Evolutionary conservation across 2,329 filamentous ascomycete species (phyloP), one percentile per base, ranked within the genome.

Genomic region (Phoma herbarum): DNA sequence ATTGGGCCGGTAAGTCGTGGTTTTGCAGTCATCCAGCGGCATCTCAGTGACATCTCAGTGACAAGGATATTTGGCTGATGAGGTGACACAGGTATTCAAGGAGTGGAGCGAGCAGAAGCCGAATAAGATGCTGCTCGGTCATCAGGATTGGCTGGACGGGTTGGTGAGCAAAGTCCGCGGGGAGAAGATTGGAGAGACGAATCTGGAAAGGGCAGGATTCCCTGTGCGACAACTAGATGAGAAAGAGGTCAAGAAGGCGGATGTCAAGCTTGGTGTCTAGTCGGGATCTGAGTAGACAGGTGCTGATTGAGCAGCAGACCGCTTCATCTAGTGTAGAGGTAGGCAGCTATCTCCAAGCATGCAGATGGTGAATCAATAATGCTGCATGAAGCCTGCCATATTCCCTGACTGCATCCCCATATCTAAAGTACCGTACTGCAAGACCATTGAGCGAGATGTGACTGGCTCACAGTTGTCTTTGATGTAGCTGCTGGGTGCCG

Each of bases 71-170:
- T 18, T 8, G 33, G 35, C 54, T 57, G 16, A 57, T 25, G 37
- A 3, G 9, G 14, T 20, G 9, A 16, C 16, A 1, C 11, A 57
- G 49, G 59, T 72, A 0, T 73, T 73, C 22, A 63, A 59, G 41
- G 63, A 73, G 12, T 62, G 70, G 59, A 65, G 64, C 37, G 60
- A 25, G 16, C 57, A 62, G 49, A 75, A 71, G 59, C 75, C 75
- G 41, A 76, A 77, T 55, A 61, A 61, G 35, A 75, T 77, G 74
- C 57, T 77, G n/a, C 45, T 74, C 22, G 75, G 74, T 5, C 75
- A 77, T 57, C 74, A 77, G 57, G 74, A 77, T 51, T 77, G 75
- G 75, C 52, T 76, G 47, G 74, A 77, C 50, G 75, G 75, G 2
- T 31, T 77, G 41, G 65, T 77, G 14, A 66, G 58, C 18, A 65